These are phyloP conservation scores for Mycena galericulata DNA, from an alignment of 768 basidiomycete species.

Conservation along the genomic window DNA sequence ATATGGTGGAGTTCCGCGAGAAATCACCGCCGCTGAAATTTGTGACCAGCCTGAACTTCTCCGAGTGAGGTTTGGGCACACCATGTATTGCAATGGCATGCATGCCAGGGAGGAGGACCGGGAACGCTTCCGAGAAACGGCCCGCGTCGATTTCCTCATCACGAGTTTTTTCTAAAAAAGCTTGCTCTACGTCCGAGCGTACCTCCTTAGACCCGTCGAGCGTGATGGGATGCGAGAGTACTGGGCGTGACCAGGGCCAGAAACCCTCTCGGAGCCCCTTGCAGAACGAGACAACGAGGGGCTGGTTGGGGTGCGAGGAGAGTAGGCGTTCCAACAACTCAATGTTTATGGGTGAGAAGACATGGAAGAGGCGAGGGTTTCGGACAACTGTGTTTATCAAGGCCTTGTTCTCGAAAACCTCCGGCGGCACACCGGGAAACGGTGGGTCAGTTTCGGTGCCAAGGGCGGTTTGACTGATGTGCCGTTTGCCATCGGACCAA, in stretches of 20 bases:
- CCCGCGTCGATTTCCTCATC: constrained; percentile 34
- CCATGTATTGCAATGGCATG: no score
- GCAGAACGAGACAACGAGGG: constrained; percentile 47
- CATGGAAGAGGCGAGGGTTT: neutral
- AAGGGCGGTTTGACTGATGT: neutral
- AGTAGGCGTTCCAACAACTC: constrained; percentile 43
- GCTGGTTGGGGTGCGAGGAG: constrained; percentile 47
- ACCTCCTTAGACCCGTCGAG: constrained; percentile 33
- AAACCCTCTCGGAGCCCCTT: constrained; percentile 48
- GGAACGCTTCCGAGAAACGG: constrained; percentile 39
- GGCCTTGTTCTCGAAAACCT: neutral
- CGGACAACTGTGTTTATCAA: neutral
- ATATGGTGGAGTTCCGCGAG: no score
- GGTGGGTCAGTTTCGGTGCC: constrained; percentile 2
- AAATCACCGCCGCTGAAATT: no score
- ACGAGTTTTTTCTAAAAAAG: constrained; percentile 36
- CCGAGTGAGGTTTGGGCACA: no score
- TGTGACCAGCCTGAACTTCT: no score
- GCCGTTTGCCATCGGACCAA: neutral
- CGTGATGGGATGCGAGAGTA: constrained; percentile 23
- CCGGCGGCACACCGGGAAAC: constrained; percentile 24
- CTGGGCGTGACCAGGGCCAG: constrained; percentile 49
- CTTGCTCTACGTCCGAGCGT: no score
- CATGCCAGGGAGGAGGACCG: constrained; percentile 41
- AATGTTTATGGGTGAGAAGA: constrained; percentile 49